Evolutionary conservation across 2,329 filamentous ascomycete species (phyloP).

Genomic region (Diaporthe sp.): DNA sequence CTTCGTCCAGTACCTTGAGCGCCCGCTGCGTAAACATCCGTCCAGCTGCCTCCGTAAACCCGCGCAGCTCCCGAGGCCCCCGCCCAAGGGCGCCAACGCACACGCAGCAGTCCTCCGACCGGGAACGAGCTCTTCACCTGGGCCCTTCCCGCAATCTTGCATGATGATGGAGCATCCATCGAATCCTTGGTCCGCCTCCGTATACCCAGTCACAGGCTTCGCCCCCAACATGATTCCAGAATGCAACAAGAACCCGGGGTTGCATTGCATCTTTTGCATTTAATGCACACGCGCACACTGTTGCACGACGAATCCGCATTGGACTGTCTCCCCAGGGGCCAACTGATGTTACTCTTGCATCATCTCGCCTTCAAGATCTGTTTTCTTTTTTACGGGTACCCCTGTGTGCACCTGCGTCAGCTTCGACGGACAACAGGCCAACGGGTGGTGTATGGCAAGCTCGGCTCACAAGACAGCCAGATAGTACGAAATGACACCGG

Average conservation of each 20-base stretch:
- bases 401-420: conserved; percentile 24
- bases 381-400: conserved; percentile 3
- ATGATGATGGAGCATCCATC: conserved; percentile 32
- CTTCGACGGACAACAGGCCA: not conserved
- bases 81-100: conserved; percentile 34
- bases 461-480: conserved; percentile 16
- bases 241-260: conserved; percentile 25
- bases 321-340: conserved; percentile 8
- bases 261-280: conserved; percentile 24
- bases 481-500: not conserved
- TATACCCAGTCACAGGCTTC: conserved; percentile 18
- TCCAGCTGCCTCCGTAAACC: conserved; percentile 30
- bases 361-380: conserved; percentile 28
- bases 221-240: conserved; percentile 19
- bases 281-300: conserved; percentile 19
- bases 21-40: conserved; percentile 6
- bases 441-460: not conserved
- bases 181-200: not conserved
- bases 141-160: conserved; percentile 29
- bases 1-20: not conserved
- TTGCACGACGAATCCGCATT: conserved; percentile 24
- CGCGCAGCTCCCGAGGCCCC: conserved; percentile 32
- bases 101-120: conserved; percentile 29
- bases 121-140: conserved; percentile 3
- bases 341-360: conserved; percentile 30